Base-by-base conservation (phyloP, 2,329 filamentous ascomycete genomes). In the Thielaviopsis populi region DNA sequence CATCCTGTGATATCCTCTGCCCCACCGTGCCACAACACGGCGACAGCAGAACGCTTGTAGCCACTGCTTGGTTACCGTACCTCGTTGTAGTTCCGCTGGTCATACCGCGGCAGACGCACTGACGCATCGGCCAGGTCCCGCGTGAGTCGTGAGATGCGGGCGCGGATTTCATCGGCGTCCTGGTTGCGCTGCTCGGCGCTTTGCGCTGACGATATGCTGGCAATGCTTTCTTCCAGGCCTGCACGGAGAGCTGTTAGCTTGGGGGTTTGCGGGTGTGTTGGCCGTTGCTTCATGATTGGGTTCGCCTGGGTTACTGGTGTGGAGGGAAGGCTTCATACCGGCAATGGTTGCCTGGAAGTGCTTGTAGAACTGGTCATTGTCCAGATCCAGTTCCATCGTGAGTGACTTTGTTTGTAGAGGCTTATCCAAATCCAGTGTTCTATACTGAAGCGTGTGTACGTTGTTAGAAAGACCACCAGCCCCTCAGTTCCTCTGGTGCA, bases 41-140 rank as follows among this genome's bases (percentile, higher is more conserved):
- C 11, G n/a, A n/a, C 1, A 17, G 13, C 15, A n/a, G 8, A n/a
- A n/a, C 42, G n/a, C 42, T 2, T 5, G 42, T 19, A 13, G 27
- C 7, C 1, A 24, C 6, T 2, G 19, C 19, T 3, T 24, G 13
- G n/a, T 43, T 56, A 30, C 66, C 70, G 63, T 74, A 91, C 89
- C 76, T 91, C 85, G 53, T 86, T 83, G 71, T 96, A 97, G 27
- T 87, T 86, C 69, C 89, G 84, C 73, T 94, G 89, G 70, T 97
- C 94, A 72, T 96, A 95, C 7, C 90, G 84, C 2, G 94, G 91
- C 17, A 96, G 83, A 68, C 86, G 90, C 64, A 86, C 85, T 1
- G 87, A 83, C 0, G 89, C 88, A 74, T 96, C 91, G 68, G 89
- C 86, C 46, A 96, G 88, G 69, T 94, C 86, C 68, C 87, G 87